Conservation (phyloP, 2,329 filamentous ascomycete genomes). For the Pleurostoma richardsiae region DNA sequence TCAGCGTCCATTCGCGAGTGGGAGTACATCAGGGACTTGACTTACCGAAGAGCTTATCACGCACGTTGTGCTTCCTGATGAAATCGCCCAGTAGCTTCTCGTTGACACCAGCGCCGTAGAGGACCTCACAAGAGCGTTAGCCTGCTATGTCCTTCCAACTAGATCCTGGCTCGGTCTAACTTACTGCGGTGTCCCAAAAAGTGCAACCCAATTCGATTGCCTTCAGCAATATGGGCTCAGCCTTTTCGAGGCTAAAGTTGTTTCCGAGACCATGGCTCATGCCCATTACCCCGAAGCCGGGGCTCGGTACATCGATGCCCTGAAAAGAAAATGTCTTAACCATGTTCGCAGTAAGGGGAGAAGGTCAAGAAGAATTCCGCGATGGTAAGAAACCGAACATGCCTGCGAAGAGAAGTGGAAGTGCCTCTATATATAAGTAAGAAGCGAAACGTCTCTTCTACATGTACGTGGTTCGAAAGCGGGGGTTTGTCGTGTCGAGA, state of each 20-base stretch:
- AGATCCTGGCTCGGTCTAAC: conserved; percentile 8
- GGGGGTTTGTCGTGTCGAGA: no score
- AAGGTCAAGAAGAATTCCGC: no score
- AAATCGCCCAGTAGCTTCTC: conserved; percentile 45
- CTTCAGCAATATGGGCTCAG: conserved; percentile 42
- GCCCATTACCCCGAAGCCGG: conserved; percentile 46
- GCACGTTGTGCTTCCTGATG: conserved; percentile 42
- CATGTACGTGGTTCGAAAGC: no score
- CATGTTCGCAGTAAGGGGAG: no score
- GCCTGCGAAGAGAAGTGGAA: no score
- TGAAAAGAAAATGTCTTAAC: conserved; percentile 34
- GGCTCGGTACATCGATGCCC: conserved; percentile 28
- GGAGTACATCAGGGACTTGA: not conserved
- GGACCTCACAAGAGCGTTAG: conserved; percentile 21
- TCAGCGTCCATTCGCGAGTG: not conserved
- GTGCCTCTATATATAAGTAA: no score
- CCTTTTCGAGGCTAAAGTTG: conserved; percentile 35
- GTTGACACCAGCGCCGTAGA: conserved; percentile 39
- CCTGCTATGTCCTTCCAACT: not conserved
- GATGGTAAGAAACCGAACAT: no score
- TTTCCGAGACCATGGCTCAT: conserved; percentile 34
- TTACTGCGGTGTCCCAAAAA: conserved; percentile 38
- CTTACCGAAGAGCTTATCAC: conserved; percentile 41
- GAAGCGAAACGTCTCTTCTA: no score
- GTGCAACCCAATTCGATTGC: conserved; percentile 40